Percentiles rank a stretch among this genome's conserved stretches.
Evolutionary conservation across 495 filamentous ascomycete genomes (phyloP).

Genomic region (Penicillium crystallinum): DNA sequence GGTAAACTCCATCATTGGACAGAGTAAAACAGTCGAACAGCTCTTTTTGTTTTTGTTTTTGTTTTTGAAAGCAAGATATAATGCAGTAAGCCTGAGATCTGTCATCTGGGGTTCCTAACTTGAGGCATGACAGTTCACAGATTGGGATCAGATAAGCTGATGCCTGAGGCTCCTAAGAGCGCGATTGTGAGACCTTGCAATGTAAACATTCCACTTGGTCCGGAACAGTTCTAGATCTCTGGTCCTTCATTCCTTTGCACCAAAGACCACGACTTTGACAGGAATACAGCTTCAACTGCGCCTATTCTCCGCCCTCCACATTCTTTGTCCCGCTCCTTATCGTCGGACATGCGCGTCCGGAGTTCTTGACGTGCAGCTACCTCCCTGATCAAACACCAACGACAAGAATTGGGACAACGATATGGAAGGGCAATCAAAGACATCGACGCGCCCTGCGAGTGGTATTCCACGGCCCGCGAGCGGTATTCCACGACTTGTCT

Average conservation of each 20-base stretch:
- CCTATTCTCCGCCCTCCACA: conserved; percentile 5
- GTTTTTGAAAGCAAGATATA: no score
- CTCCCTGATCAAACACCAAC: conserved; percentile 1
- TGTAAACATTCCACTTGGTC: conserved; percentile 21
- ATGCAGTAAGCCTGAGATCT: no score
- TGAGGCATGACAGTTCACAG: background rate
- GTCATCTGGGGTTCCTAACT: no score
- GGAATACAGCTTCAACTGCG: background rate
- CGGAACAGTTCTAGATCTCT: background rate
- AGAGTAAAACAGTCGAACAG: no score
- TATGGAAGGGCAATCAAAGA: conserved; percentile 35
- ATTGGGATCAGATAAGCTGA: background rate
- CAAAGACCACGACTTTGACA: background rate
- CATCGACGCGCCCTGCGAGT: conserved; percentile 24
- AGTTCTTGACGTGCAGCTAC: conserved; percentile 7
- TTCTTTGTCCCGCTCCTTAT: conserved; percentile 4
- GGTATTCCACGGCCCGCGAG: conserved; percentile 41
- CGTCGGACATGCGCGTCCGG: conserved; percentile 1
- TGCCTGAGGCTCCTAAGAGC: conserved; percentile 26
- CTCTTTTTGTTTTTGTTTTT: no score
- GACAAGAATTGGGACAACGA: conserved; percentile 3
- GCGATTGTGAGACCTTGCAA: conserved; percentile 9
- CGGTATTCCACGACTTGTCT: conserved; percentile 39
- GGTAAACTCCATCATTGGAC: no score
- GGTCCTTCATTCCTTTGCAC: background rate